Percentiles rank a stretch among this genome's conserved stretches.
Conservation (phyloP, 306 rosid species). For the Inga leiocalycina region DNA sequence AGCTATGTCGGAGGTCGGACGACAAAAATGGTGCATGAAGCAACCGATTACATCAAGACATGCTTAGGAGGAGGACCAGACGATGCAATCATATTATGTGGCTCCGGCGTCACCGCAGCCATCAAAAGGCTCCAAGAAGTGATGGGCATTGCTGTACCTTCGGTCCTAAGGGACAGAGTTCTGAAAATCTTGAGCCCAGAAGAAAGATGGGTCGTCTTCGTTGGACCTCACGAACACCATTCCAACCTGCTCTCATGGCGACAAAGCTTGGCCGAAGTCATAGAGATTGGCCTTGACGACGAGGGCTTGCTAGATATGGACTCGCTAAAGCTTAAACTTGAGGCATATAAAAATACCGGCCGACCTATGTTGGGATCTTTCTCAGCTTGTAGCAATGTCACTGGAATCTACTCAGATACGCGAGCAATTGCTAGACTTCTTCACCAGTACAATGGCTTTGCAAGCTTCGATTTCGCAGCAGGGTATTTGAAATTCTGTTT, state of each 20-base stretch:
- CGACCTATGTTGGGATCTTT: constrained; percentile 85
- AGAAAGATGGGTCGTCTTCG: constrained; percentile 85
- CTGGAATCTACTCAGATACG: constrained; percentile 73
- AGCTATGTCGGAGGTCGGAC: constrained; percentile 76
- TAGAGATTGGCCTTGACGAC: constrained; percentile 70
- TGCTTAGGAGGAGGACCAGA: constrained; percentile 71
- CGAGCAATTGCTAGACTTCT: constrained; percentile 68
- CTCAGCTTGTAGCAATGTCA: constrained; percentile 89
- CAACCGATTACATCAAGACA: constrained; percentile 57
- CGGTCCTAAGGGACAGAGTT: constrained; percentile 59
- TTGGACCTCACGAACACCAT: constrained; percentile 88
- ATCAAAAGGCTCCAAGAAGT: constrained; percentile 86
- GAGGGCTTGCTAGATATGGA: constrained; percentile 67
- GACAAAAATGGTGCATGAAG: constrained; percentile 66
- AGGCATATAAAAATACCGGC: constrained; percentile 39
- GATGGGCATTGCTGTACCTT: constrained; percentile 70
- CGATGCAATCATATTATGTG: constrained; percentile 70
- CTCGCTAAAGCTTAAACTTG: constrained; percentile 50
- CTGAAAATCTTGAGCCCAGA: constrained; percentile 35
- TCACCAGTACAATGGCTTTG: constrained; percentile 67
- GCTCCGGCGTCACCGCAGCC: constrained; percentile 81
- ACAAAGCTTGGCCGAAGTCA: constrained; percentile 74
- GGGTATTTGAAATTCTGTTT: constrained; percentile 43
- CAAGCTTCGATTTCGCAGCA: constrained; percentile 88
- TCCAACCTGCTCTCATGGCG: constrained; percentile 90